Percentiles rank a stretch among this genome's conserved stretches.
Evolutionary conservation across 2,329 filamentous ascomycete genomes (phyloP).

Genomic region (Madurella mycetomatis): DNA sequence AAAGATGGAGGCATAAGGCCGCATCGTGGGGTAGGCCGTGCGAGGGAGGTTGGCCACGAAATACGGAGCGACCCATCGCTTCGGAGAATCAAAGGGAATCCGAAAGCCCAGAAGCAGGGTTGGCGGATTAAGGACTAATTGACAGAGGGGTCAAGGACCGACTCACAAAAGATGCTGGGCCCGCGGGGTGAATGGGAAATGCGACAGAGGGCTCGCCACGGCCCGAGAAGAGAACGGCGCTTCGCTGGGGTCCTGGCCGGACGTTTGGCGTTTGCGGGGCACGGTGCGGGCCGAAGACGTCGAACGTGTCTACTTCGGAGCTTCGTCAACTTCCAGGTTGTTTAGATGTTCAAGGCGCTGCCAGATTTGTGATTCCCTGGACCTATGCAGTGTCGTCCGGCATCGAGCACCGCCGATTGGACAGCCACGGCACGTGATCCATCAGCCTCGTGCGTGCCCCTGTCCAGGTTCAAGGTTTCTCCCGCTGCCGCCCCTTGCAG

Average conservation of each 20-base stretch:
- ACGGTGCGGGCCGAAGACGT: conserved; percentile 18
- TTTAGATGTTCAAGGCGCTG: conserved; percentile 20
- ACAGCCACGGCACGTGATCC: conserved; percentile 12
- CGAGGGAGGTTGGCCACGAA: neutral
- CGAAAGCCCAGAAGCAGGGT: conserved; percentile 11
- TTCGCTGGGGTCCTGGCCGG: neutral
- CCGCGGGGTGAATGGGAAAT: neutral
- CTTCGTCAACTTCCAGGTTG: conserved; percentile 15
- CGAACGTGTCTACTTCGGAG: conserved; percentile 13
- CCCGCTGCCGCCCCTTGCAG: neutral
- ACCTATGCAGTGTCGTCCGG: conserved; percentile 1
- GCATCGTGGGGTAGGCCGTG: neutral
- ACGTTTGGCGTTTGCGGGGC: conserved; percentile 2
- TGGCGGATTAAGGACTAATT: conserved; percentile 20
- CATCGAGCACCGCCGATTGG: conserved; percentile 12
- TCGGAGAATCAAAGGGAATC: neutral
- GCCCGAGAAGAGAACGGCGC: neutral
- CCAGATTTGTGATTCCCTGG: conserved; percentile 23
- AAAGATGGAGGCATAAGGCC: neutral
- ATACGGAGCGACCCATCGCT: conserved; percentile 5
- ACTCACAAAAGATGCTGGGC: conserved; percentile 17
- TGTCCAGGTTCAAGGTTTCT: neutral
- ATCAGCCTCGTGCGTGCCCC: conserved; percentile 14
- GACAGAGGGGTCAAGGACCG: conserved; percentile 17
- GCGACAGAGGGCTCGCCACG: neutral